phyloP scores from a whole-genome alignment of 169 alveolate species.

The Ichthyophthirius multifiliis region DNA sequence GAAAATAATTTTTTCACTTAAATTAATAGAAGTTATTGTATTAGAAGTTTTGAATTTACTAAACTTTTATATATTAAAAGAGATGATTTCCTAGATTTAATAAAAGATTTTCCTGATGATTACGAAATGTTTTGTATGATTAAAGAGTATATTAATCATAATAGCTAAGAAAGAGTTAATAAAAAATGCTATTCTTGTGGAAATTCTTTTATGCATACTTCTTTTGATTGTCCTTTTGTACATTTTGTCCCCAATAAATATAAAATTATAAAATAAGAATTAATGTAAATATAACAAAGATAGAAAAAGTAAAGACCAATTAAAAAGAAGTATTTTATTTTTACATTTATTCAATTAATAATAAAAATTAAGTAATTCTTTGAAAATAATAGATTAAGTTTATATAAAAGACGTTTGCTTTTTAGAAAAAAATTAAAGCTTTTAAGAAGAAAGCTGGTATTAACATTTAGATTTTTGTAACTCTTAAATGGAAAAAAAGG shows the following conservation, averaged over 20 bases:
- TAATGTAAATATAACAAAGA: not conserved
- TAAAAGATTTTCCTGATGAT: not conserved
- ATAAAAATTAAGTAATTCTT: no score
- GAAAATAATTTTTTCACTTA: not conserved
- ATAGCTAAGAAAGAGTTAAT: not conserved
- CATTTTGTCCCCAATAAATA: not conserved
- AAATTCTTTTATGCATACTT: not conserved
- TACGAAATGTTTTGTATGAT: constrained; percentile 5
- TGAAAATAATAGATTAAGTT: no score
- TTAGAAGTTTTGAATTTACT: constrained; percentile 13
- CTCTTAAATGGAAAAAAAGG: no score
- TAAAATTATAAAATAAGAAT: not conserved
- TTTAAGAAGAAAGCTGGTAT: no score
- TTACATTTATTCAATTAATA: no score
- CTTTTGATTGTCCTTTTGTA: not conserved
- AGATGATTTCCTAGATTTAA: not conserved
- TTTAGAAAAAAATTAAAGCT: no score
- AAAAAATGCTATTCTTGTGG: not conserved
- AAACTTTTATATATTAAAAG: not conserved
- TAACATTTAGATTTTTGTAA: no score
- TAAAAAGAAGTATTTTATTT: not conserved
- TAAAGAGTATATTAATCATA: not conserved
- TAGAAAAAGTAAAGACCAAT: not conserved
- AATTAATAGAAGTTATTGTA: not conserved
- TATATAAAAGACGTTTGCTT: no score